Evolutionary conservation across 108 stramenopile species (phyloP).

Genomic region (Discostella stelligeroides): DNA sequence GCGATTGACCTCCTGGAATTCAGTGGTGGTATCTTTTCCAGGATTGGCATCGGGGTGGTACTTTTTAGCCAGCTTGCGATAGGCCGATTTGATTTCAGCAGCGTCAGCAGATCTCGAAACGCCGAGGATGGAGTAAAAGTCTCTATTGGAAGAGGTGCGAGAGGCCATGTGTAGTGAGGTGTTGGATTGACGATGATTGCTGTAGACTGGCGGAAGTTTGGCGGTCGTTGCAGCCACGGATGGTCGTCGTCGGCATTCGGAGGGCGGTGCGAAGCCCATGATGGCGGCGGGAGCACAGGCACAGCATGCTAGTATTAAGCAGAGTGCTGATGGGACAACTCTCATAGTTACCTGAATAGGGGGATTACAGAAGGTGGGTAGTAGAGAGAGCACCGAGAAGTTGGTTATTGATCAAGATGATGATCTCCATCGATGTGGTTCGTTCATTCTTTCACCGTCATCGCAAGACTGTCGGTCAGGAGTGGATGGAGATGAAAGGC

Average conservation of each 20-base stretch:
- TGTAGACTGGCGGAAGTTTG: constrained; percentile 7
- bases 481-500: no score
- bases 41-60: constrained; percentile 91
- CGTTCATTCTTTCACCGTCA: no score
- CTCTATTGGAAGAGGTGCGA: constrained; percentile 57
- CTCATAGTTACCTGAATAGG: constrained; percentile 30
- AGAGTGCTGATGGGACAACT: constrained; percentile 24
- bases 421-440: constrained; percentile 22
- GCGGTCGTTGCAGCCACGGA: not conserved
- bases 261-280: constrained; percentile 38
- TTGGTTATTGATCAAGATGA: not conserved
- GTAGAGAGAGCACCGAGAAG: no score
- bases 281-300: constrained; percentile 24
- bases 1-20: constrained; percentile 83
- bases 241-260: not conserved
- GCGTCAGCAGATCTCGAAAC: constrained; percentile 66
- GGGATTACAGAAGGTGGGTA: no score
- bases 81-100: constrained; percentile 85
- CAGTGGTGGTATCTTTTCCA: constrained; percentile 67
- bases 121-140: constrained; percentile 84
- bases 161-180: constrained; percentile 80
- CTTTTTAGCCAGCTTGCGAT: constrained; percentile 82
- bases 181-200: constrained; percentile 6
- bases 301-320: no score
- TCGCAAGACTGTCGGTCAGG: no score